Evolutionary conservation across 352 stramenopile genomes (phyloP).

Genomic region (Pilasporangium apinafurcum): DNA sequence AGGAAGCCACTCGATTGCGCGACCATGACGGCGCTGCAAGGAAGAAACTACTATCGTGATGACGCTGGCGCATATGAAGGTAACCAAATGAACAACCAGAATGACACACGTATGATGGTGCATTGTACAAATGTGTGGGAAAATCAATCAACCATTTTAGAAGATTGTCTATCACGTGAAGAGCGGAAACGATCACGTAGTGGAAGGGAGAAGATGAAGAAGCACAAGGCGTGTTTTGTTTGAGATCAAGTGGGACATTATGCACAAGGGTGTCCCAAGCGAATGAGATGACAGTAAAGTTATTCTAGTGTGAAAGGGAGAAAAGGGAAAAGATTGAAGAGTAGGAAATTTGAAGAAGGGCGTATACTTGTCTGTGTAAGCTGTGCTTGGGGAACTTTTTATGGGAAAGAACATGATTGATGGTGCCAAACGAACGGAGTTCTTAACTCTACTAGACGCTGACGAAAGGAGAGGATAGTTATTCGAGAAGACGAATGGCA

Average conservation of each 20-base stretch:
- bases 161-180: background rate
- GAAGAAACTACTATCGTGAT: background rate
- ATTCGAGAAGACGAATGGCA: no score
- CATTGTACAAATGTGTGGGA: background rate
- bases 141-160: background rate
- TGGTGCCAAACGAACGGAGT: no score
- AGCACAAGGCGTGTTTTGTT: background rate
- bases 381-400: no score
- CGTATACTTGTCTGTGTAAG: no score
- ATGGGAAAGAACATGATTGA: no score
- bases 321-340: background rate
- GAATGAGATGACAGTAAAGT: constrained; percentile 10
- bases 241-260: constrained; percentile 11
- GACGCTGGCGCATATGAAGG: no score
- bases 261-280: constrained; percentile 13
- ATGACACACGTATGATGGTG: background rate
- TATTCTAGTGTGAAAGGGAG: background rate
- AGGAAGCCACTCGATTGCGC: constrained; percentile 4
- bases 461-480: no score
- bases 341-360: background rate
- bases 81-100: background rate
- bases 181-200: background rate
- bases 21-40: background rate
- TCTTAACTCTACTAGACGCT: no score
- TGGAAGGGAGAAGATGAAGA: background rate